A percentile compares a stretch with the other conserved stretches of the same genome.
These are phyloP conservation scores for Tetrahymena thermophila DNA, from an alignment of 73 alveolate species.

Conservation along the genomic window DNA sequence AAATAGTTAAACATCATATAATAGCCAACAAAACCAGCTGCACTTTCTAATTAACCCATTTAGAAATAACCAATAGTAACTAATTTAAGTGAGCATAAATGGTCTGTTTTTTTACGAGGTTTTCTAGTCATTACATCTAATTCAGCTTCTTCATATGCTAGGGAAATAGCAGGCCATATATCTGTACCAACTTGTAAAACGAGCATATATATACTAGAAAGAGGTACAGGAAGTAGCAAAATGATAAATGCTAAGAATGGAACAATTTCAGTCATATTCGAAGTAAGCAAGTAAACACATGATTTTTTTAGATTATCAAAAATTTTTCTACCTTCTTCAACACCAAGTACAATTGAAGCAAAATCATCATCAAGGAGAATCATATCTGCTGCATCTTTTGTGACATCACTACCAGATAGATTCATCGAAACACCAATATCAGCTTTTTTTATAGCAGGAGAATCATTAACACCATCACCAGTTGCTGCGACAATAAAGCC, in stretches of 20 bases:
- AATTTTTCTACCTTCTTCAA: conserved; percentile 94
- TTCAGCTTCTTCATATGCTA: conserved; percentile 92
- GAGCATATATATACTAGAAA: conserved; percentile 72
- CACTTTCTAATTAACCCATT: conserved; percentile 63
- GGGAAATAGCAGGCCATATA: conserved; percentile 85
- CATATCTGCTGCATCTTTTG: conserved; percentile 99
- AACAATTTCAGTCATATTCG: conserved; percentile 80
- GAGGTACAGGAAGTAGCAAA: conserved; percentile 77
- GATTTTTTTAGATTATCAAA: conserved; percentile 85
- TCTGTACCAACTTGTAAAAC: conserved; percentile 86
- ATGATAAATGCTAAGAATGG: conserved; percentile 75
- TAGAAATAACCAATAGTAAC: conserved; percentile 64
- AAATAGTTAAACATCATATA: conserved; percentile 78
- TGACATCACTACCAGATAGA: conserved; percentile 97
- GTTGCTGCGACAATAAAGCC: conserved; percentile 89
- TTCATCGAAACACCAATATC: conserved; percentile 92
- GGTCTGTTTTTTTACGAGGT: conserved; percentile 88
- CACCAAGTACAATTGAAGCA: conserved; percentile 95
- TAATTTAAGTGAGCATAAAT: conserved; percentile 67
- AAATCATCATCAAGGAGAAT: conserved; percentile 91
- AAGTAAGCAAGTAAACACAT: conserved; percentile 63
- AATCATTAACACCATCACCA: conserved; percentile 92
- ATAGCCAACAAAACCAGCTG: conserved; percentile 75
- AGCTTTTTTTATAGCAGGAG: conserved; percentile 90
- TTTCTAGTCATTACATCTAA: conserved; percentile 82